Percentiles rank a stretch among this genome's conserved stretches.
phyloP scores from a whole-genome alignment of 306 rosid species.

The Glycyrrhiza uralensis region DNA sequence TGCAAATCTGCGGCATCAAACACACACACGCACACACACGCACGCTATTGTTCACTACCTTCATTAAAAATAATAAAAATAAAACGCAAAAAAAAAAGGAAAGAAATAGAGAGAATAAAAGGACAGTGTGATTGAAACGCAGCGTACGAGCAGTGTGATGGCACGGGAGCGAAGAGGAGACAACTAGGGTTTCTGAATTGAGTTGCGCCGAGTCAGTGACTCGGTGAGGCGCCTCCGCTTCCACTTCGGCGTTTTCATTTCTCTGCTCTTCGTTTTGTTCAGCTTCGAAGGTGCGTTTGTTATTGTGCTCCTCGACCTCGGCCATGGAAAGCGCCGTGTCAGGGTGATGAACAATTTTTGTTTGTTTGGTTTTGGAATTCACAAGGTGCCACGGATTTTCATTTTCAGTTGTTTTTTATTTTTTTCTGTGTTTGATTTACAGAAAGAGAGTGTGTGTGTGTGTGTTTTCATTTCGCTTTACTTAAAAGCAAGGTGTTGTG shows the following conservation, averaged over 20 bases:
- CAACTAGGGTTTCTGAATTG: conserved; percentile 58
- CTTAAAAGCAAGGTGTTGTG: conserved; percentile 20
- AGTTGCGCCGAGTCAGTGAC: not conserved
- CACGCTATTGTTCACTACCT: not conserved
- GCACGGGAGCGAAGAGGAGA: conserved; percentile 28
- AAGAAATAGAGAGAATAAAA: not conserved
- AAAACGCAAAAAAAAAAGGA: no score
- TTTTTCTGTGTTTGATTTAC: not conserved
- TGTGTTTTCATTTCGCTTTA: no score
- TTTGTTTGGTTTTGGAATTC: not conserved
- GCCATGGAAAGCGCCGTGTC: no score
- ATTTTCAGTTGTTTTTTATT: not conserved
- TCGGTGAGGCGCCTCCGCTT: not conserved
- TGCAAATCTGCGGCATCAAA: conserved; percentile 47
- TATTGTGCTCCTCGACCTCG: no score
- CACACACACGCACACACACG: conserved; percentile 21
- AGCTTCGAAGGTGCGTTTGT: conserved; percentile 51
- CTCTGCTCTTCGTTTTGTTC: not conserved
- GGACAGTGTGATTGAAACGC: not conserved
- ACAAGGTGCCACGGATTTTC: conserved; percentile 23
- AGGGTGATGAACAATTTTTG: not conserved
- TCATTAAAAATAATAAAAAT: not conserved
- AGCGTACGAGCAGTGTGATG: conserved; percentile 42
- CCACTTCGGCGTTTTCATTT: not conserved
- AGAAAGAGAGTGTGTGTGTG: conserved; percentile 24